Evolutionary conservation across 495 filamentous ascomycete species (phyloP), one percentile per base, ranked within the genome.

Genomic region (Neurospora sp.): DNA sequence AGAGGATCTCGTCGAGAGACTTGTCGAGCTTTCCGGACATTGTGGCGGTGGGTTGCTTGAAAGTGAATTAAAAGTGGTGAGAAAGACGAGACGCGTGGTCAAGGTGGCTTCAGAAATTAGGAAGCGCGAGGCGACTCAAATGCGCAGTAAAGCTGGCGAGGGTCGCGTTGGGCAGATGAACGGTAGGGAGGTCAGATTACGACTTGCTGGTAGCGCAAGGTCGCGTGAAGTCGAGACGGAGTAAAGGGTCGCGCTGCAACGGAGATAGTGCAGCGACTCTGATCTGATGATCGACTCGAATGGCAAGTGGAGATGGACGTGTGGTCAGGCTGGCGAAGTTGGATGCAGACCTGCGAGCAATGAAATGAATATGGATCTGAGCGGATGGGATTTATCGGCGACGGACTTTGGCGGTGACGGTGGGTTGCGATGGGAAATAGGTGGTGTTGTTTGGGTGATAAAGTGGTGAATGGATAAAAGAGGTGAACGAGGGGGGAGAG

Each of bases 11-110:
- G 81, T 98, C 96, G 72, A 99, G 90, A 85, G 94, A 93, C 86
- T 94, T 89, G 82, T 98, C 93, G 76, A 99, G 90, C 85, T 98
- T 98, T 82, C 88, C 90, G 85, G 94, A 93, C 94, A 97, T 97
- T 72, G 76, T 90, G 84, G 82, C 78, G 76, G 72, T 75, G 73
- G 20, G 42, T 71, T 74, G 40, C 70, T 44, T 77, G 44, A 44
- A 71, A 27, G 69, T 75, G 46, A 69, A 72, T 73, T 71, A 72
- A 77, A 70, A 74, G 76, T 77, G 74, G 75, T 72, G 72, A 74
- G 70, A 69, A 44, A 69, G 70, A 66, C 72, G 69, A 54, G 23
- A 66, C 54, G 54, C 23, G 54, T 35, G 54, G 54, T 66, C 54
- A 66, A 35, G 54, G 12, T 66, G 54, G 54, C 54, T 66, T 66